Evolutionary conservation across 1,284 basidiomycete genomes (phyloP), one percentile per base, ranked within the genome.

Genomic region (Singerocomus inundabilis): DNA sequence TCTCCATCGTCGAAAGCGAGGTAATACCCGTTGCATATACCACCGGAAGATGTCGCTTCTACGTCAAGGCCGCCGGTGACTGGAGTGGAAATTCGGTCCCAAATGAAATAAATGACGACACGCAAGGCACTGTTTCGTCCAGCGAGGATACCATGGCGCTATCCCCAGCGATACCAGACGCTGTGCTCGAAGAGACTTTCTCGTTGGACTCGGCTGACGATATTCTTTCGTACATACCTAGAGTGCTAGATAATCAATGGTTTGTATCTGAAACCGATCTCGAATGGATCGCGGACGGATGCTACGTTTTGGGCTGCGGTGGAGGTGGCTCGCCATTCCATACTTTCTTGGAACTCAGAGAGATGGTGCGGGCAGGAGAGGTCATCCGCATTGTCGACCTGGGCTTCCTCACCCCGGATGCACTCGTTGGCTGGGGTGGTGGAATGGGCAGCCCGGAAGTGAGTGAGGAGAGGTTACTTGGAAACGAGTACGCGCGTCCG

Each of bases 1-100:
- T 73, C 21, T 57, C 56, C 44, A 65, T 73, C 34, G 64, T 71
- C 5, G 72, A 73, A 48, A 72, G 68, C 48, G 71, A 72, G 35
- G 61, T 61, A 0, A 70, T 72, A 55, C 69, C 72, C 26, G 48
- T 70, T 43, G 67, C 67, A n/a, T 66, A 66, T 53, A 66, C 64
- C 40, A 35, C 58, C 5, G 64, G 64, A 43, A 64, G 66, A 45
- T 66, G 64, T 16, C 72, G 79, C 21, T 72, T 81, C 55, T 76
- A 80, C 36, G 75, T 79, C 55, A 78, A 77, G 58, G 79, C 77
- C 5, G 74, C 77, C 11, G 80, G 79, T 9, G 78, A 81, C 57
- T 75, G 64, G 64, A 54, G 59, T 44, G 68, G 68, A 32, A 33
- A 51, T 24, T 52, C 56, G 11, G 53, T 62, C 52, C 54, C 67